Evolutionary conservation across 208 protist genomes (phyloP), one percentile per base, ranked within the genome.

Genomic region (Trypanosoma rangeli): DNA sequence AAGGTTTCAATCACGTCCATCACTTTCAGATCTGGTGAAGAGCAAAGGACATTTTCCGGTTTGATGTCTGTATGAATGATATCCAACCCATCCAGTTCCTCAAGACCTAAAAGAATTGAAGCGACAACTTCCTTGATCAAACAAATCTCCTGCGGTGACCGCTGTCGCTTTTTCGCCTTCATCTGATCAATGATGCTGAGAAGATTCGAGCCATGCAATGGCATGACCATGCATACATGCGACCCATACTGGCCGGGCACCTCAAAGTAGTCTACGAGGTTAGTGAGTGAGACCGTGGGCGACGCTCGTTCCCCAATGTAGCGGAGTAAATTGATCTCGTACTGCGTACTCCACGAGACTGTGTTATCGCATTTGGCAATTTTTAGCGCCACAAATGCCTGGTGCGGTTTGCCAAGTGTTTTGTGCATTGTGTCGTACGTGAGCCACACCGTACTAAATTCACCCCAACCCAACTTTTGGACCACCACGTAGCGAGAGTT

Each of bases 41-140:
- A 81, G 70, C 75, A 92, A 56, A 97, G 77, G 53, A 96, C 79
- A 64, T 96, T 97, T 76, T 96, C 93, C 8, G 93, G 93, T 66
- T 97, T 97, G 53, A 97, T 89, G 76, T 97, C 94, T 15, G 94
- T 97, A 82, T 97, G 94, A 56, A 97, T 79, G 24, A 97, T 79
- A 68, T 94, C 82, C 31, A 89, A 53, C 39, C 70, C 55, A 57
- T 91, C 80, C 39, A 97, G 78, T 52, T 85, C 82, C n/a, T 77
- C 55, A 33, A 97, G 82, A 20, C 82, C 87, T 42, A 80, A 33
- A 58, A 97, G 82, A 1, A 92, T 64, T 35, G 88, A 93, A 26
- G 68, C 46, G 16, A 93, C 26, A 42, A 95, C 79, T 52, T 96
- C 80, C 74, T 97, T 95, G 29, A 94, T 74, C 42, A 94, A 70